Base-by-base conservation (phyloP, 2,329 filamentous ascomycete genomes). In the Sporothrix brunneoviolacea region DNA sequence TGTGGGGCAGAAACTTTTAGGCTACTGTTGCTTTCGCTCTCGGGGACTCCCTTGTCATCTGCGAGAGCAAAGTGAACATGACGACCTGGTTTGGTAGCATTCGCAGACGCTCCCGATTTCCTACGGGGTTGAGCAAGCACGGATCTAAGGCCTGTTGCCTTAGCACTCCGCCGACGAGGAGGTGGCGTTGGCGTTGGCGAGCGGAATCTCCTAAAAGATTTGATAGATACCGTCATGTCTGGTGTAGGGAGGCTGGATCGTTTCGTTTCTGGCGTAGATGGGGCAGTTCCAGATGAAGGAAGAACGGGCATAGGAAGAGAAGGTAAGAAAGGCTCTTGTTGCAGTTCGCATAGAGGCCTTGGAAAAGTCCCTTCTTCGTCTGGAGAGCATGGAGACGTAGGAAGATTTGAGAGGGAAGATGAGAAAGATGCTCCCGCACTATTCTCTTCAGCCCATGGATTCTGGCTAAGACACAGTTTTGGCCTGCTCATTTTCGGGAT, bases 161-260 rank as follows among this genome's bases (percentile, higher is more conserved):
- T 51, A 18, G 16, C 24, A 12, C n/a, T 18, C 4, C 54, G 5
- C 58, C 60, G 38, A 55, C 58, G 52, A 52, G 60, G 45, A 18
- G 57, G 35, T 53, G 59, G 64, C 36, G 69, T 65, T 1, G 76
- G 72, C 0, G 75, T 76, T 1, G 73, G 70, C 1, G 73, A 73
- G 58, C 75, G 70, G 58, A 79, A 79, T 1, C 71, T 70, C 1
- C 73, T 68, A 58, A 80, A 79, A 0, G 75, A 70, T 54, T 74
- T 76, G 57, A 77, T 66, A 0, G 71, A 71, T 27, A 77, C 65
- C 4, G 70, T 69, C 13, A 72, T 68, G 44, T 77, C 72, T 6
- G 74, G 70, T 0, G 72, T 74, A 2, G 65, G 64, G 28, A 67
- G 57, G 51, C 62, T 57, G 19, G 64, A 64, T 3, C 54, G 58